Base-by-base conservation (phyloP, 371 early-diverging fungal genomes). In the Syncephalastrum sp. region DNA sequence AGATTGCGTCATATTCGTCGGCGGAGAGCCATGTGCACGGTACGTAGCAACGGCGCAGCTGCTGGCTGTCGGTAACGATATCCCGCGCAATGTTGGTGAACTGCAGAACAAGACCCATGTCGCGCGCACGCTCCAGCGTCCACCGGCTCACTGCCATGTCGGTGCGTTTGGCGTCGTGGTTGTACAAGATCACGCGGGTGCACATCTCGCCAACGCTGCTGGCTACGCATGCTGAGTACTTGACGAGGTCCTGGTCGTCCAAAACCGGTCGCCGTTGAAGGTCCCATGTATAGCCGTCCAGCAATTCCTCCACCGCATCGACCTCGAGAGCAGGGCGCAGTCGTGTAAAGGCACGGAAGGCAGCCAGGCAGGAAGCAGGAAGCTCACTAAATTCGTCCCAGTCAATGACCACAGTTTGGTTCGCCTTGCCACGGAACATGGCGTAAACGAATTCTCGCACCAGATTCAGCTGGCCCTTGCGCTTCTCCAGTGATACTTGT, bases 71-170 rank as follows among this genome's bases (percentile, higher is more conserved):
- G 0, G 81, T 76, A 5, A 77, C 74, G 17, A 87, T 72, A 67
- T 87, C 87, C 21, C 87, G 65, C 0, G 83, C 81, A 51, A 82
- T 82, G 54, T 87, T 87, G 21, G 76, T 72, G 17, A 80, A 63
- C 60, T 87, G 87, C 21, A 87, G 56, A 7, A 79, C 82, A 10
- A 76, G 64, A 0, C 87, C 87, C 82, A 85, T 82, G 33, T 80
- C 79, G 33, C 83, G 57, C 14, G 86, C 84, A 23, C 68, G 65
- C 0, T 57, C 55, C 0, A 79, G 54, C 15, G 65, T 62, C 65
- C 77, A 70, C 1, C 60, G 25, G 1, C 45, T 16, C 16, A 29
- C 41, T n/a, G 16, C 38, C 13, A 51, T 10, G 14, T 50, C 54
- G 3, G 43, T 5, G 19, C 5, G 5, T 43, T 33, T 33, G 38